Conservation (phyloP, 371 early-diverging fungal genomes). For the Mucor racemosus region DNA sequence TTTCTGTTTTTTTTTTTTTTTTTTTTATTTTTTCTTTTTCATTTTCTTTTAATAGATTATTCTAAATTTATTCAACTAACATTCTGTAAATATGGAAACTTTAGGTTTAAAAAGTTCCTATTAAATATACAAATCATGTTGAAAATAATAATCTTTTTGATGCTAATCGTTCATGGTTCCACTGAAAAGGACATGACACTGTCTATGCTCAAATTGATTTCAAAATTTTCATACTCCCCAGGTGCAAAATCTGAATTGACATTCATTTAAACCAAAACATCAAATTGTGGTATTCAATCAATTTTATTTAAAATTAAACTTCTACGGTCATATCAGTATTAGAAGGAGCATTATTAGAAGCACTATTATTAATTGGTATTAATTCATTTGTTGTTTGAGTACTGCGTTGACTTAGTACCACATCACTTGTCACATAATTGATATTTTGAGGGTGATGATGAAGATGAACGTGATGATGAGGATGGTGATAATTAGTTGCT, state of each 20-base stretch:
- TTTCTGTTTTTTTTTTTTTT: no score
- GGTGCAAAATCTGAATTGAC: background rate
- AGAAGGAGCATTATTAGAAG: background rate
- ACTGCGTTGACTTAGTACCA: constrained; percentile 12
- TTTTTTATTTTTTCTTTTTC: background rate
- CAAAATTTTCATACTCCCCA: background rate
- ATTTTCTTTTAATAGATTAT: background rate
- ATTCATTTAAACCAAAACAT: background rate
- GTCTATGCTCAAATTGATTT: constrained; percentile 39
- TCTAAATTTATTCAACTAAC: constrained; percentile 3
- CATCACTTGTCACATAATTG: constrained; percentile 12
- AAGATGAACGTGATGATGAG: constrained; percentile 10
- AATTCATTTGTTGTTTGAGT: constrained; percentile 15
- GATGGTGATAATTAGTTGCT: background rate
- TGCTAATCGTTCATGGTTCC: constrained; percentile 35
- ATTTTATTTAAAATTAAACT: constrained; percentile 9
- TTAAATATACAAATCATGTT: constrained; percentile 2
- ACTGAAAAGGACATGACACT: constrained; percentile 30
- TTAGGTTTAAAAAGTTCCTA: constrained; percentile 1
- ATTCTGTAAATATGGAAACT: constrained; percentile 6
- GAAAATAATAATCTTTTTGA: constrained; percentile 33
- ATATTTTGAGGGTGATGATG: background rate
- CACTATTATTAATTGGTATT: constrained; percentile 13
- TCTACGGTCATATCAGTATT: constrained; percentile 24
- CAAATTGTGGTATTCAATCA: constrained; percentile 22